Base-by-base conservation (phyloP, 176 grass and related monocot genomes). In the Lolium rigidum region DNA sequence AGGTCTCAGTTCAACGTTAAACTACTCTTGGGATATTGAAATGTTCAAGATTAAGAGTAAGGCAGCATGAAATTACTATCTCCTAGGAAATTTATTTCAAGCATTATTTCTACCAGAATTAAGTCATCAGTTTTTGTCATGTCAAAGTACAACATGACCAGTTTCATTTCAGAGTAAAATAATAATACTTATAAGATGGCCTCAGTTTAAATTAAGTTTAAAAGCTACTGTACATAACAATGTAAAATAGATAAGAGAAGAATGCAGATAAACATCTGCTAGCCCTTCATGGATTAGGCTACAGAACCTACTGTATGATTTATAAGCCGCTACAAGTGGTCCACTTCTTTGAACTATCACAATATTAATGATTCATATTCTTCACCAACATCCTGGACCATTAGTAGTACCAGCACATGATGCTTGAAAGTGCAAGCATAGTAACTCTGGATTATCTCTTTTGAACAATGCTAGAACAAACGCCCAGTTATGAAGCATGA, bases 11-110 rank as follows among this genome's bases (percentile, higher is more conserved):
- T 64, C 49, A 20, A 1, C 9, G 1, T 63, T 31, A 72, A 38
- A 86, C 41, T 86, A 80, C 49, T 26, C 12, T 58, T 17, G 56
- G 38, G 52, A 22, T 61, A 35, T 4, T 51, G 37, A 74, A 61
- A 25, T 79, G 25, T 12, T 54, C 4, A 54, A 6, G 47, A 73
- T 7, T 47, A 16, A 58, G 28, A 77, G 16, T 2, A 24, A 15
- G 5, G 9, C 15, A 48, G 78, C 55, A 6, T 49, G 4, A 61
- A 31, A 75, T 14, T 35, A 51, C 16, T 76, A 70, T 49, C 50
- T 48, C 13, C 79, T 44, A 7, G 37, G 31, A 71, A 43, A 82
- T 22, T 6, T 69, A 58, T 52, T 66, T 37, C 10, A 65, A 25
- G 2, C 18, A 64, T 37, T 84, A 51, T 25, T 76, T 60, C n/a